phyloP scores from a whole-genome alignment of 1,139 yeast genomes.

The Lodderomyces jiufengensis region DNA sequence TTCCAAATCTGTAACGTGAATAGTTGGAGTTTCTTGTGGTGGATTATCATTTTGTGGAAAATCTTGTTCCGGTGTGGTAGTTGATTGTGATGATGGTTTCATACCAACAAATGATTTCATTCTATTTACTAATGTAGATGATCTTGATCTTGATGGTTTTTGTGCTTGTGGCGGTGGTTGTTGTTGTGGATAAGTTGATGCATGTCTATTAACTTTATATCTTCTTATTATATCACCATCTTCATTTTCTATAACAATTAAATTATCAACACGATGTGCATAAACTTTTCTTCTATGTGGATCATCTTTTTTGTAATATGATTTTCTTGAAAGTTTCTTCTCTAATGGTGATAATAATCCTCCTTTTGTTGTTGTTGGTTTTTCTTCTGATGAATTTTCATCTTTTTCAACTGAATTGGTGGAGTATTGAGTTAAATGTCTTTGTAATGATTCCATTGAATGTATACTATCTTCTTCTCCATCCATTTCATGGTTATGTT shows the following conservation, averaged over 20 bases:
- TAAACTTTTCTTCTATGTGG: conserved; percentile 30
- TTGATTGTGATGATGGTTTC: conserved; percentile 17
- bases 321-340: conserved; percentile 11
- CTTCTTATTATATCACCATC: conserved; percentile 90
- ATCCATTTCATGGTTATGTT: background rate
- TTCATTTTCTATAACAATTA: conserved; percentile 79
- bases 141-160: conserved; percentile 21
- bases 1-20: conserved; percentile 12
- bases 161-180: background rate
- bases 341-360: background rate
- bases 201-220: conserved; percentile 65
- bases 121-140: conserved; percentile 34
- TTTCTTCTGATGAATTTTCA: background rate
- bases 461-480: conserved; percentile 36
- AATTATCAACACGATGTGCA: conserved; percentile 57
- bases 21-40: conserved; percentile 11
- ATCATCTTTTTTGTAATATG: conserved; percentile 30
- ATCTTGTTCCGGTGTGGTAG: background rate
- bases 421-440: conserved; percentile 35
- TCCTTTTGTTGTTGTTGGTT: background rate
- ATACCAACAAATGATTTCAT: conserved; percentile 55
- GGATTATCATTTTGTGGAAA: background rate
- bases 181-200: conserved; percentile 3
- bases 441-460: conserved; percentile 37
- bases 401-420: conserved; percentile 13